phyloP scores from a whole-genome alignment of 73 alveolate species.

The Paramecium biaurelia region DNA sequence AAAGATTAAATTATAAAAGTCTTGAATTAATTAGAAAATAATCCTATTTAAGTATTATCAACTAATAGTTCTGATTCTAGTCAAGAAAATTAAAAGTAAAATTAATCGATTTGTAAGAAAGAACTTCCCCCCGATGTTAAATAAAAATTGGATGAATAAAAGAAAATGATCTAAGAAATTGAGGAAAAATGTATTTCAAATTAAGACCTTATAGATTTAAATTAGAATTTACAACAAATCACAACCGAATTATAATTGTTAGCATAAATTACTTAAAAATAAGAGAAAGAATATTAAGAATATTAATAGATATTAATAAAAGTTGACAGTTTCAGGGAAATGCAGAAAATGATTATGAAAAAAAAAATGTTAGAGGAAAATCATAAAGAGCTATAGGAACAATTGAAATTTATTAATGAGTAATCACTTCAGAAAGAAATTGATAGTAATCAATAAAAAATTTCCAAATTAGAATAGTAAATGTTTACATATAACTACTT shows the following conservation, averaged over 20 bases:
- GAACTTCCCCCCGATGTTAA: background rate
- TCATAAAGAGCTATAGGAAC: no score
- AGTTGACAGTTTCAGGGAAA: background rate
- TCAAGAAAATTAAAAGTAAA: background rate
- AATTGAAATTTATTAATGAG: background rate
- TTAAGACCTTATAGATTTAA: background rate
- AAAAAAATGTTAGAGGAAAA: background rate
- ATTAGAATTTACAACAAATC: background rate
- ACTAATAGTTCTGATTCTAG: background rate
- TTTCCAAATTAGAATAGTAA: background rate
- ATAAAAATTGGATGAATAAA: background rate
- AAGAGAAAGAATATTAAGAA: background rate
- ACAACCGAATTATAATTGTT: background rate
- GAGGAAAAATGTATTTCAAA: background rate
- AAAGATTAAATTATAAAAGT: background rate
- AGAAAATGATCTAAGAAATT: background rate
- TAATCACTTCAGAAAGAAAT: background rate
- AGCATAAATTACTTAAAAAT: background rate
- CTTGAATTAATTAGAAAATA: background rate
- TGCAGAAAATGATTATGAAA: background rate
- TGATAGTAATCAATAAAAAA: background rate
- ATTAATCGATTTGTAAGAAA: background rate
- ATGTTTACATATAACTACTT: background rate
- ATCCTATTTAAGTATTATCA: background rate
- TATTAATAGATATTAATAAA: background rate